Conservation (phyloP, 257 asterid species). For the Solanum stenotomum region DNA sequence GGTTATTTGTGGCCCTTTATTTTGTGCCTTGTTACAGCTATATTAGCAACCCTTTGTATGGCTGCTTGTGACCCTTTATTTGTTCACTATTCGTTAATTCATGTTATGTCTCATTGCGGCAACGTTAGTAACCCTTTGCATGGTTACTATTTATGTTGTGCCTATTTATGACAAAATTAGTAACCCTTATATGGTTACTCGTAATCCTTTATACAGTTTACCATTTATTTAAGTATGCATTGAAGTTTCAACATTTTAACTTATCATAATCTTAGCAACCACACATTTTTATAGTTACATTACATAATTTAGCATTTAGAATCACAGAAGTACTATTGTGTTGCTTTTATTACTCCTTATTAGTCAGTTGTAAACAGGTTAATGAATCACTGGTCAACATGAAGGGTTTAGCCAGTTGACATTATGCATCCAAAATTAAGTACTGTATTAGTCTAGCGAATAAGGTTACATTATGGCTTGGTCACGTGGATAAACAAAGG, state of each 20-base stretch:
- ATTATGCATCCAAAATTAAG: not conserved
- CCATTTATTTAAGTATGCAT: not conserved
- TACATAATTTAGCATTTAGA: not conserved
- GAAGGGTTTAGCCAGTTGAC: not conserved
- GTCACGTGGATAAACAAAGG: not conserved
- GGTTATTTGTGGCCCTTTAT: not conserved
- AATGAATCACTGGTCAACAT: not conserved
- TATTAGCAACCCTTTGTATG: not conserved
- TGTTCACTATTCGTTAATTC: not conserved
- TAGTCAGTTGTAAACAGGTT: not conserved
- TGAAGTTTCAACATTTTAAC: not conserved
- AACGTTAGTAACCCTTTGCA: not conserved
- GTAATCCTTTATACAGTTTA: not conserved
- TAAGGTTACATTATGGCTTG: not conserved
- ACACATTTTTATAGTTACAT: not conserved
- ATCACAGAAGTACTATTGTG: not conserved
- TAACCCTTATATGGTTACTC: not conserved
- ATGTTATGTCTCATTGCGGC: not conserved
- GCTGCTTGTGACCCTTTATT: not conserved
- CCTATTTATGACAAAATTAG: not conserved
- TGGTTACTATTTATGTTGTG: not conserved
- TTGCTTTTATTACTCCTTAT: not conserved
- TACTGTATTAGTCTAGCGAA: not conserved
- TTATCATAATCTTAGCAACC: not conserved
- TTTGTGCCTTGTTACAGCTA: not conserved